A percentile compares a stretch with the other conserved stretches of the same genome.
phyloP scores from a whole-genome alignment of 306 rosid genomes.

The Fragaria ananassa region DNA sequence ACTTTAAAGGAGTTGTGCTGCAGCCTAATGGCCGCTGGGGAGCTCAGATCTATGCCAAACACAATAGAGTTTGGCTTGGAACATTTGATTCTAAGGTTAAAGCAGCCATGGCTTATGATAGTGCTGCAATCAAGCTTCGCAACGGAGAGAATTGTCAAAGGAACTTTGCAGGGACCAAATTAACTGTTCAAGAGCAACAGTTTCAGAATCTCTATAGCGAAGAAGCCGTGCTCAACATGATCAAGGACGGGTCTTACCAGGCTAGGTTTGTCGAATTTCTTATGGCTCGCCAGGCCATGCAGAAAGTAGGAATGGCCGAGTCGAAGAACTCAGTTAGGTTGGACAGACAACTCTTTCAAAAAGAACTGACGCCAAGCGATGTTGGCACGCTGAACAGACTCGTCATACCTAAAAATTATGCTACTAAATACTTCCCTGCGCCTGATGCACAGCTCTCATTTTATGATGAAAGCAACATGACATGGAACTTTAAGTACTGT shows the following conservation, averaged over 20 bases:
- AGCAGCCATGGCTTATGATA: slow-evolving; percentile 42
- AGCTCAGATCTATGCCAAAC: slow-evolving; percentile 36
- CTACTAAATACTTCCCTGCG: slow-evolving; percentile 26
- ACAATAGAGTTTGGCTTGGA: slow-evolving; percentile 35
- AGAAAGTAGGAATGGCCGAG: not conserved
- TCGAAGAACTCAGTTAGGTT: not conserved
- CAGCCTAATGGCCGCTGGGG: slow-evolving; percentile 39
- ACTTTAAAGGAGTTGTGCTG: slow-evolving; percentile 29
- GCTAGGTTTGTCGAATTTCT: slow-evolving; percentile 23
- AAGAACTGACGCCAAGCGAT: slow-evolving; percentile 46
- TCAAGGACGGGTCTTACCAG: slow-evolving; percentile 35
- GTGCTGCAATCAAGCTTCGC: slow-evolving; percentile 39
- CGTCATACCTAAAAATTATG: slow-evolving; percentile 35
- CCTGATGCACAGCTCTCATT: slow-evolving; percentile 37
- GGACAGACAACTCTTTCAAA: slow-evolving; percentile 30
- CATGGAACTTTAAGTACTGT: slow-evolving; percentile 64
- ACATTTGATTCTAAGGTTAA: slow-evolving; percentile 31
- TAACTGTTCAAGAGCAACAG: slow-evolving; percentile 19
- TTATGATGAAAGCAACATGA: slow-evolving; percentile 45
- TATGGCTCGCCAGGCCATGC: not conserved
- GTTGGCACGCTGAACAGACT: slow-evolving; percentile 42
- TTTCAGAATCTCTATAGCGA: slow-evolving; percentile 27
- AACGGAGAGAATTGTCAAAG: slow-evolving; percentile 18
- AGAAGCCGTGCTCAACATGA: slow-evolving; percentile 35
- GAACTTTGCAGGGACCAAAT: slow-evolving; percentile 33